phyloP scores from a whole-genome alignment of 2,329 filamentous ascomycete genomes.

The Stemphylium lycopersici region DNA sequence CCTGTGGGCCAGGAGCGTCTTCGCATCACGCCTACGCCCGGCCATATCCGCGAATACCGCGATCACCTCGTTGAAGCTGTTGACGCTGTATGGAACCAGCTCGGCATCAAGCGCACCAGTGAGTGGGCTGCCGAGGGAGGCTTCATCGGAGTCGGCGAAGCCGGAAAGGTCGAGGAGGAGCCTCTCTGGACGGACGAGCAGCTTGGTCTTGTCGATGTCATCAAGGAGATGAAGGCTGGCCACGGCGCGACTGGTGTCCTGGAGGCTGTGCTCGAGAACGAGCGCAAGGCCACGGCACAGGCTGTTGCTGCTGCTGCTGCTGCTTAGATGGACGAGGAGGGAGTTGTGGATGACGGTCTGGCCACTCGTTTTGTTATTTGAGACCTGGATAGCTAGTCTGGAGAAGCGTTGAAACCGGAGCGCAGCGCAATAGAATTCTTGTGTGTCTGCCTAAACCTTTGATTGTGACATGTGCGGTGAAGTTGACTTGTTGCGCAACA shows the following conservation, averaged over 20 bases:
- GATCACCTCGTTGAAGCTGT: slow-evolving; percentile 84
- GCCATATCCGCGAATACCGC: slow-evolving; percentile 83
- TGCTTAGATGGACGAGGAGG: slow-evolving; percentile 25
- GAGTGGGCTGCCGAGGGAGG: slow-evolving; percentile 91
- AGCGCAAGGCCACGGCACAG: slow-evolving; percentile 51
- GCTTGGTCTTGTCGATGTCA: slow-evolving; percentile 69
- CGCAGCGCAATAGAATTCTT: slow-evolving; percentile 9
- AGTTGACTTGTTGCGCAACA: not conserved
- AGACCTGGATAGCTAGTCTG: slow-evolving; percentile 25
- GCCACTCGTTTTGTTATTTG: slow-evolving; percentile 38
- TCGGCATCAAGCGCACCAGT: slow-evolving; percentile 89
- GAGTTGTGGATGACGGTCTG: slow-evolving; percentile 24
- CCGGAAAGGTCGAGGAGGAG: slow-evolving; percentile 62
- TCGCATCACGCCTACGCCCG: slow-evolving; percentile 93
- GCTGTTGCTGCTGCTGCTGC: slow-evolving; percentile 54
- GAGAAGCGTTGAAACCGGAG: not conserved
- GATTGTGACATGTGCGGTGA: not conserved
- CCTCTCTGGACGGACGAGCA: slow-evolving; percentile 94
- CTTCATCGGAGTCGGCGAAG: slow-evolving; percentile 90
- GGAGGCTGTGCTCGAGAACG: slow-evolving; percentile 56
- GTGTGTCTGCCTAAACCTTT: slow-evolving; percentile 1
- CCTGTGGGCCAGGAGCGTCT: slow-evolving; percentile 97
- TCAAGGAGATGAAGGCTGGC: slow-evolving; percentile 60
- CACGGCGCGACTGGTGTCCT: slow-evolving; percentile 54
- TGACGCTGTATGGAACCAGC: slow-evolving; percentile 84